phyloP scores from a whole-genome alignment of 2,329 filamentous ascomycete genomes.

The Myriosclerotinia duriaeana region DNA sequence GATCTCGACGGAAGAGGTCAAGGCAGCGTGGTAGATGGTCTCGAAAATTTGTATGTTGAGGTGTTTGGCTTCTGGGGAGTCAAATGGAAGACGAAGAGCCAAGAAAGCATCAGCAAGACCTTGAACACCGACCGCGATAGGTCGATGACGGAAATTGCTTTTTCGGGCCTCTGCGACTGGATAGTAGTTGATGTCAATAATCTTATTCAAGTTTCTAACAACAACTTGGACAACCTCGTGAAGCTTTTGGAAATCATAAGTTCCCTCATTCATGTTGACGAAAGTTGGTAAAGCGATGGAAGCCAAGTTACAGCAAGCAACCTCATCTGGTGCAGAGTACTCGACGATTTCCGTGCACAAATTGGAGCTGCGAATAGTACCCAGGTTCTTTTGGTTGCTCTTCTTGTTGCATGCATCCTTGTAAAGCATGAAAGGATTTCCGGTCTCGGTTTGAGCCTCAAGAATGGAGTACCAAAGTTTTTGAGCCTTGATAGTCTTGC shows the following conservation, averaged over 20 bases:
- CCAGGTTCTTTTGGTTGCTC: conserved; percentile 99
- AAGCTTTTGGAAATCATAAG: conserved; percentile 94
- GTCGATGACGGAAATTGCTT: conserved; percentile 96
- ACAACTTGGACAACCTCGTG: conserved; percentile 93
- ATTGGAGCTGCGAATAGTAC: conserved; percentile 97
- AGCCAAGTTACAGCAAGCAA: conserved; percentile 96
- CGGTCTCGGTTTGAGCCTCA: conserved; percentile 97
- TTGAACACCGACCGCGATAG: conserved; percentile 94
- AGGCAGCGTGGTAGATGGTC: conserved; percentile 95
- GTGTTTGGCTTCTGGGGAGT: conserved; percentile 88
- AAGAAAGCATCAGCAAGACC: conserved; percentile 98
- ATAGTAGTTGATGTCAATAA: conserved; percentile 98
- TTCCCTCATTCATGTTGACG: conserved; percentile 79
- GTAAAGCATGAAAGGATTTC: conserved; percentile 99
- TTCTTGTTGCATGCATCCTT: conserved; percentile 98
- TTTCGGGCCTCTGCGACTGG: conserved; percentile 90
- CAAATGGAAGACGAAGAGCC: conserved; percentile 92
- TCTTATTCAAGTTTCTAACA: conserved; percentile 94
- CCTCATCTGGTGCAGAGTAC: conserved; percentile 95
- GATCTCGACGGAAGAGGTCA: conserved; percentile 85
- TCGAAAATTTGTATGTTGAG: conserved; percentile 99
- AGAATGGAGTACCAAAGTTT: conserved; percentile 99
- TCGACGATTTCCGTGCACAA: conserved; percentile 98
- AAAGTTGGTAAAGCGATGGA: conserved; percentile 89
- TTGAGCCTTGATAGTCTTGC: conserved; percentile 91